Evolutionary conservation across 1,139 yeast species (phyloP), one percentile per base, ranked within the genome.

Genomic region (Suhomyces wounanorum): DNA sequence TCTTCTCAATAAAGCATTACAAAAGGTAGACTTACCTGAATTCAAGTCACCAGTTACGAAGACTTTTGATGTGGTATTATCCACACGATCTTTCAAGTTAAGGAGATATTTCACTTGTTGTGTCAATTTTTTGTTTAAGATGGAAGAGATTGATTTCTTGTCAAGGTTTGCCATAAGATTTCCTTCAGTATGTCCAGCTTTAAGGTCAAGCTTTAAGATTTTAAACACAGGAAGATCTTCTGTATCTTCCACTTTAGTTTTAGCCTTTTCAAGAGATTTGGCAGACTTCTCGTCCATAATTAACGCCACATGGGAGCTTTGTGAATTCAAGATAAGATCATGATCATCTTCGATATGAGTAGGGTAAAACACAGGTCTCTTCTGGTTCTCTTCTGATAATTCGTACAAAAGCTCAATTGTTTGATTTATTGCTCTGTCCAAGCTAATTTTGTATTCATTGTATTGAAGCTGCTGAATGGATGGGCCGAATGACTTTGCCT

Each of bases 21-120:
- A 95, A 60, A 95, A 90, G 0, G 97, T 89, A 1, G 97, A 90
- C 65, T 95, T 95, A 5, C 99, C 99, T 0, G 99, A 89, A 67
- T 95, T 95, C 59, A 95, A 79, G 67, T 95, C 99, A 44, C 99
- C 99, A 1, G 99, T 95, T 37, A 95, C 92, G 59, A 95, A 84
- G 1, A 95, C 98, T 62, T 92, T 94, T 2, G 98, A 92, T 0
- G 95, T 81, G 0, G 95, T 90, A 61, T 95, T 97, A 59, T 89
- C 96, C 28, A 95, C 87, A 59, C 99, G 79, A 47, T 86, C 95
- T 54, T 84, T 83, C 55, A 95, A 73, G 28, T 91, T 84, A n/a
- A 72, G 64, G 50, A 94, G 71, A 63, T 92, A 97, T 57, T 82
- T 83, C 18, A 82, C 70, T 23, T 87, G 82, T 47, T 82, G 85